Evolutionary conservation across 2,329 filamentous ascomycete species (phyloP).

Genomic region (Drechslerella coelobrocha): DNA sequence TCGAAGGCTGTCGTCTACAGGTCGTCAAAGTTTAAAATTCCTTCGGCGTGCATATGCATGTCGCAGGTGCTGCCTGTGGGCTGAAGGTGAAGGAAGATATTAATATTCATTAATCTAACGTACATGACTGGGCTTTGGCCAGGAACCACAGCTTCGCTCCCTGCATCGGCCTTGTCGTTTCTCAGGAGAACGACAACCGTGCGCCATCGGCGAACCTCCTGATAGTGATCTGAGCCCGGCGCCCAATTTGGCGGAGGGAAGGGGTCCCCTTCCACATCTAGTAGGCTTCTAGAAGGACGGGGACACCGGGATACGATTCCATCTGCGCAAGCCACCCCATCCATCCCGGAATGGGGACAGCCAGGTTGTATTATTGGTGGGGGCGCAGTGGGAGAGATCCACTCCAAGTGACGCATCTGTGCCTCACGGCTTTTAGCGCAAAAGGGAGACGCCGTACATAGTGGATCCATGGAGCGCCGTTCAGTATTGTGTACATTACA

Average conservation of each 20-base stretch:
- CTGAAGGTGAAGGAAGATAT: neutral
- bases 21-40: neutral
- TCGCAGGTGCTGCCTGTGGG: neutral
- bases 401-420: constrained; percentile 28
- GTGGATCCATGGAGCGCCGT: constrained; percentile 2
- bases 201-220: constrained; percentile 3
- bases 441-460: constrained; percentile 5
- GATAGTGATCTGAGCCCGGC: constrained; percentile 5
- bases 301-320: constrained; percentile 12
- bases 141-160: no score
- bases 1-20: neutral
- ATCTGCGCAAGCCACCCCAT: neutral
- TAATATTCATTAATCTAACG: neutral
- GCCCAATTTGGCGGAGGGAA: neutral
- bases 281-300: constrained; percentile 40
- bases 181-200: neutral
- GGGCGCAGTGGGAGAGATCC: constrained; percentile 14
- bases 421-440: neutral
- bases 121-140: no score
- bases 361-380: neutral
- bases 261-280: neutral
- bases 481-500: neutral
- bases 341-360: neutral
- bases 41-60: constrained; percentile 7
- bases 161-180: neutral